Evolutionary conservation across 2,329 filamentous ascomycete genomes (phyloP).

Genomic region (Leptographium lundbergii): DNA sequence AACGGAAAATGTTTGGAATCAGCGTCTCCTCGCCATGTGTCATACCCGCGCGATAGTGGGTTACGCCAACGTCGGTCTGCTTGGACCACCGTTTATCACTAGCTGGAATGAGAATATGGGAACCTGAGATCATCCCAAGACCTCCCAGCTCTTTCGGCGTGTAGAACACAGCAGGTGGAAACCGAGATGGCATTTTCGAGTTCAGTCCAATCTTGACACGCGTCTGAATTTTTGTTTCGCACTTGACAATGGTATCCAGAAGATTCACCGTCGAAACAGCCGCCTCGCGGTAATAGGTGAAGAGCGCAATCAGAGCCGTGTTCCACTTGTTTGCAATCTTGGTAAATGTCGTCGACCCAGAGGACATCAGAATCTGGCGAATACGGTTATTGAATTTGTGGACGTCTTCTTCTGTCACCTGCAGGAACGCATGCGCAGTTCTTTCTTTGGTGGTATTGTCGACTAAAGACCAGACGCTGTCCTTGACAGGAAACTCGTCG

Average conservation of each 20-base stretch:
- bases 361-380: slow-evolving; percentile 96
- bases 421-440: slow-evolving; percentile 92
- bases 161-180: slow-evolving; percentile 96
- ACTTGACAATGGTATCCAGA: slow-evolving; percentile 96
- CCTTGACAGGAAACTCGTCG: slow-evolving; percentile 93
- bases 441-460: slow-evolving; percentile 95
- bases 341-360: slow-evolving; percentile 96
- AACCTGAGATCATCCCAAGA: slow-evolving; percentile 96
- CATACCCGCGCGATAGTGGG: slow-evolving; percentile 95
- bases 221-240: slow-evolving; percentile 98
- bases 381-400: slow-evolving; percentile 99
- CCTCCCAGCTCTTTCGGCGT: slow-evolving; percentile 96
- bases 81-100: slow-evolving; percentile 98
- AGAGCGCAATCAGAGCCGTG: slow-evolving; percentile 88
- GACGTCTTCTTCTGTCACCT: slow-evolving; percentile 95
- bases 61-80: slow-evolving; percentile 94
- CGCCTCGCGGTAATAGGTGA: slow-evolving; percentile 97
- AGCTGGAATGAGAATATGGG: slow-evolving; percentile 91
- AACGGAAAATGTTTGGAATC: slow-evolving; percentile 97
- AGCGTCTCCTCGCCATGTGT: slow-evolving; percentile 95
- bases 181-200: slow-evolving; percentile 98
- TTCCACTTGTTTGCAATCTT: slow-evolving; percentile 99
- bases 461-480: slow-evolving; percentile 95
- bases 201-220: slow-evolving; percentile 97
- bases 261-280: slow-evolving; percentile 90